Percentiles rank a stretch among this genome's conserved stretches.
These are phyloP conservation scores for Myriosclerotinia curreyana DNA, from an alignment of 2,329 filamentous ascomycete species.

Conservation along the genomic window DNA sequence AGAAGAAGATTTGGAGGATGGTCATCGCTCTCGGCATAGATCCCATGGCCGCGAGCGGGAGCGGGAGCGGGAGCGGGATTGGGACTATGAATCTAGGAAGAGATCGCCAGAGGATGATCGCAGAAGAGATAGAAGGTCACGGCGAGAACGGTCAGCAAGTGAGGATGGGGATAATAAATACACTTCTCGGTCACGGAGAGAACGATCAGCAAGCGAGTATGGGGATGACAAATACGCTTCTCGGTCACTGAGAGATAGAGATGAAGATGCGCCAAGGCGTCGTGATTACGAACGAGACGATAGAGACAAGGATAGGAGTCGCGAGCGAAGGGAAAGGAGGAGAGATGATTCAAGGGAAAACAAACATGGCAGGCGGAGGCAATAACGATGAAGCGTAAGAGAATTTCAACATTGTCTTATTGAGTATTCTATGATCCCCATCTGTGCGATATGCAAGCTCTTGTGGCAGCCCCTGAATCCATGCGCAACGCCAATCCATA, in stretches of 20 bases:
- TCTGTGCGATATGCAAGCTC: constrained; percentile 3
- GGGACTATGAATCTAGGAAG: constrained; percentile 7
- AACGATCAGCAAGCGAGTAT: no score
- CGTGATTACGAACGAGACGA: constrained; percentile 8
- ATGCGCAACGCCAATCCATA: constrained; percentile 1
- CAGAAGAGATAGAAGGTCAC: constrained; percentile 13
- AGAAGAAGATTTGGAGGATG: constrained; percentile 23
- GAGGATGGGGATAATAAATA: no score
- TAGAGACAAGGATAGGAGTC: constrained; percentile 3
- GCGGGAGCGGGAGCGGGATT: constrained; percentile 8
- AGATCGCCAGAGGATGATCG: constrained; percentile 22
- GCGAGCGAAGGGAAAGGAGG: constrained; percentile 15
- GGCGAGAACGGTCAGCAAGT: background rate
- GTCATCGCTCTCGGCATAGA: constrained; percentile 26
- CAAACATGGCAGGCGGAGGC: constrained; percentile 22
- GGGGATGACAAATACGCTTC: background rate
- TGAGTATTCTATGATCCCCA: background rate
- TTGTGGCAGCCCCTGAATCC: background rate
- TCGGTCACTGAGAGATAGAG: constrained; percentile 23
- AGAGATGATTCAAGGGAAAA: constrained; percentile 27
- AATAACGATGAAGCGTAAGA: constrained; percentile 18
- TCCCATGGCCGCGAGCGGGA: constrained; percentile 18
- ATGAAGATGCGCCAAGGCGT: constrained; percentile 22
- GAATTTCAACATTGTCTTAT: background rate
- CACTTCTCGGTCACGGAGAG: no score